Evolutionary conservation across 2,329 filamentous ascomycete genomes (phyloP), one percentile per base, ranked within the genome.

Genomic region (Cercospora janseana): DNA sequence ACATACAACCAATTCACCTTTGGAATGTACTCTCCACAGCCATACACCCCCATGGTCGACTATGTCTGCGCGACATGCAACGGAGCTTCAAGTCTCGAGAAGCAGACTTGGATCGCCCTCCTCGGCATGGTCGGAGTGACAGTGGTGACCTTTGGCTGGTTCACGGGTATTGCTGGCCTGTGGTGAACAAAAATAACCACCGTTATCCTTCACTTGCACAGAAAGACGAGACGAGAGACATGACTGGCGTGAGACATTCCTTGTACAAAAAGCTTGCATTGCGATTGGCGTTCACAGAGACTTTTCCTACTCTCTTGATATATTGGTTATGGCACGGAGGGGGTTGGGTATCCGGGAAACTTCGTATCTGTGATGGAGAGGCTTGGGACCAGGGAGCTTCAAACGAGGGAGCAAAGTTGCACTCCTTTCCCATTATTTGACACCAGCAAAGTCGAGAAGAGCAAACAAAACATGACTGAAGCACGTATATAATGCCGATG

Each of bases 21-120:
- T 60, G 82, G 79, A 53, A 82, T 86, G 79, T 86, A 86, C 64
- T 63, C 64, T 20, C 73, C 76, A 32, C 78, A 79, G 65, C 50
- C 71, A 3, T 77, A 79, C 62, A 75, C 72, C 4, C 71, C 76
- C 5, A 70, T 77, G 49, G 60, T 64, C 35, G 71, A 64, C 18
- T 66, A 55, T 29, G 55, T 60, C 9, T 85, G 81, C 65, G 73
- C 77, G 16, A 82, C 78, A 18, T 85, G 81, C 69, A 79, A 70
- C 58, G 70, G 67, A 21, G 80, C 78, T 6, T 63, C 80, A 15
- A 78, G 76, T 3, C 29, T 72, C 20, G 78, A 82, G 59, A 74
- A 72, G 42, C 74, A 81, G 61, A 79, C 79, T 0, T 62, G 84
- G 35, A 75, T 74, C 48, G 77, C 81, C 54, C 66, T 82, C 50